phyloP scores from a whole-genome alignment of 2,329 filamentous ascomycete species.

The Cladosporium halotolerans region DNA sequence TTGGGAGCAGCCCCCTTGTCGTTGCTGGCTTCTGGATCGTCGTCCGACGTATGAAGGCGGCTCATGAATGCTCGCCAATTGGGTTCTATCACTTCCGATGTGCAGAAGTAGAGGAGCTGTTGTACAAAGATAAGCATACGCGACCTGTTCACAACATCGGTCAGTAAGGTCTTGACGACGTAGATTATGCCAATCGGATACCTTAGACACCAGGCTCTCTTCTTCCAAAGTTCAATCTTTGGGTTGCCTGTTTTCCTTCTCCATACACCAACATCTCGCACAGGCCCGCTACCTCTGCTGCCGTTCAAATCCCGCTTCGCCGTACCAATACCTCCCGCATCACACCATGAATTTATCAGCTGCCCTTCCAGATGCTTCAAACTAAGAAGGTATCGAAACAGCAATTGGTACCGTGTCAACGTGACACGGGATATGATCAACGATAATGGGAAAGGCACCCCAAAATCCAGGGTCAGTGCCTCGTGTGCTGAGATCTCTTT shows the following conservation, averaged over 20 bases:
- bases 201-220: slow-evolving; percentile 81
- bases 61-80: slow-evolving; percentile 95
- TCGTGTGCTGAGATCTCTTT: slow-evolving; percentile 88
- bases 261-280: slow-evolving; percentile 3
- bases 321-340: slow-evolving; percentile 30
- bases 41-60: slow-evolving; percentile 51
- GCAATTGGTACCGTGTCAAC: slow-evolving; percentile 89
- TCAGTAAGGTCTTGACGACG: background rate
- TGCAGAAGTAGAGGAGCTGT: slow-evolving; percentile 94
- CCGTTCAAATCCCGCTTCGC: slow-evolving; percentile 1
- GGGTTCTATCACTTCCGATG: slow-evolving; percentile 92
- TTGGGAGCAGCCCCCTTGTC: slow-evolving; percentile 23
- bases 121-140: slow-evolving; percentile 97
- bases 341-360: slow-evolving; percentile 81
- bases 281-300: slow-evolving; percentile 1
- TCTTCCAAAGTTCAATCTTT: slow-evolving; percentile 83
- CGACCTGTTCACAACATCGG: background rate
- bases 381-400: slow-evolving; percentile 90
- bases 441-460: slow-evolving; percentile 89
- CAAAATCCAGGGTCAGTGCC: slow-evolving; percentile 87
- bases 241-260: slow-evolving; percentile 38
- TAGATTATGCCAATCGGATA: slow-evolving; percentile 27
- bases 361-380: slow-evolving; percentile 84
- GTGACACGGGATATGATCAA: slow-evolving; percentile 95
- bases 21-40: background rate